Evolutionary conservation across 495 filamentous ascomycete species (phyloP), one percentile per base, ranked within the genome.

Genomic region (Aspergillus hancockii): DNA sequence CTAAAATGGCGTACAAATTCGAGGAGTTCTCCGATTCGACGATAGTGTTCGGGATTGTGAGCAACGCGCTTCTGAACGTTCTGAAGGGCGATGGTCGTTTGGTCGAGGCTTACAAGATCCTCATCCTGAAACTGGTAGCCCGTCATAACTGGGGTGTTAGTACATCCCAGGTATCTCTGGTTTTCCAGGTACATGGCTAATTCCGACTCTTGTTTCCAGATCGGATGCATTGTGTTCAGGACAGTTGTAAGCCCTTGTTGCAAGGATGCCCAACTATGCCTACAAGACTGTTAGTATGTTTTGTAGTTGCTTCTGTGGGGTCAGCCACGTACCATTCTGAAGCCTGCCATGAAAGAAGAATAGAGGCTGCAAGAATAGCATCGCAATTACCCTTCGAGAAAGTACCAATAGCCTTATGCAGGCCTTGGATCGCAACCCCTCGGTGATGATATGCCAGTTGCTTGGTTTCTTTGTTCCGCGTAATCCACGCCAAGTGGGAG

Each of bases 311-410:
- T 58, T 71, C 38, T 68, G 71, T 74, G 43, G 55, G 36, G 54
- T 58, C n/a, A n/a, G n/a, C n/a, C 65, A 80, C 91, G 81, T 79
- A 97, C 94, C 92, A 97, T 76, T 98, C 94, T 62, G 88, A 92
- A 58, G 90, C 90, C 76, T 98, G 94, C 95, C 95, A 98, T 47
- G 93, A 93, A 46, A 98, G 79, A 50, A 98, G 81, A 34, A 97
- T 86, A 13, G 93, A 98, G 25, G 94, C 91, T 52, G 93, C 94
- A 30, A 98, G 82, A 56, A 97, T 88, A 36, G 93, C 91, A 75
- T 98, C 93, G 14, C 90, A 92, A 64, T 92, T 97, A 40, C 87
- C 86, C 63, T 82, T 85, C 8, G 91, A 96, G 74, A 98, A 98
- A 23, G 81, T 79, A 31, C 85, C 86, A 62, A 97, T 92, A 16